These are phyloP conservation scores for Thozetella sp. DNA, from an alignment of 495 filamentous ascomycete genomes.

Conservation along the genomic window DNA sequence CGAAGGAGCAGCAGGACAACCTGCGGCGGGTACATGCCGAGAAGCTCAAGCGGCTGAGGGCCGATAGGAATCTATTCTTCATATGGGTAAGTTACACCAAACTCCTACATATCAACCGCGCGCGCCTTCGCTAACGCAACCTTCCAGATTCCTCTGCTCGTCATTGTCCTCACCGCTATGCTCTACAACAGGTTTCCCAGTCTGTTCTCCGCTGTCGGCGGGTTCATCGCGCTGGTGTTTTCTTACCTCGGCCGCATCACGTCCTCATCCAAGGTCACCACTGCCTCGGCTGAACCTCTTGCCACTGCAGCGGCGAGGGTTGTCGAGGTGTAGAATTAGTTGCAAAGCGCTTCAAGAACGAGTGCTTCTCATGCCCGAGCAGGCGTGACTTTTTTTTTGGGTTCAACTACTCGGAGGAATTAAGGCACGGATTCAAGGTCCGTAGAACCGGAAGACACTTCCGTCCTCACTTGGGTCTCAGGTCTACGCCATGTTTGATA, in stretches of 20 bases:
- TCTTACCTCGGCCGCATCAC: not conserved
- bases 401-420: too few species aligned
- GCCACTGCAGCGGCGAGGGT: not conserved
- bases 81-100: conserved; percentile 67
- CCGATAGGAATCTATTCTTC: conserved; percentile 80
- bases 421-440: too few species aligned
- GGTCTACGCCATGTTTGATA: too few species aligned
- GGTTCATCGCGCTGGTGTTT: not conserved
- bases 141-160: conserved; percentile 53
- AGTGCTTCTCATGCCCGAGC: too few species aligned
- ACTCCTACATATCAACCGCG: conserved; percentile 22
- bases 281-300: not conserved
- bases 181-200: not conserved
- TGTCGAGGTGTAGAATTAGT: not conserved
- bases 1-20: conserved; percentile 74
- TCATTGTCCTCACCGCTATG: conserved; percentile 52
- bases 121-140: conserved; percentile 20
- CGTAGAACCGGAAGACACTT: too few species aligned
- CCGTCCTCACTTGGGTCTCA: too few species aligned
- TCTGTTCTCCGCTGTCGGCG: not conserved
- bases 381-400: too few species aligned
- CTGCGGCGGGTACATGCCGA: conserved; percentile 70
- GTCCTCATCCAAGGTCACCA: not conserved
- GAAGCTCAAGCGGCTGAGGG: conserved; percentile 73
- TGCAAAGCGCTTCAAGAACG: too few species aligned